Evolutionary conservation across 257 asterid genomes (phyloP).

Genomic region (Asclepias syriaca): DNA sequence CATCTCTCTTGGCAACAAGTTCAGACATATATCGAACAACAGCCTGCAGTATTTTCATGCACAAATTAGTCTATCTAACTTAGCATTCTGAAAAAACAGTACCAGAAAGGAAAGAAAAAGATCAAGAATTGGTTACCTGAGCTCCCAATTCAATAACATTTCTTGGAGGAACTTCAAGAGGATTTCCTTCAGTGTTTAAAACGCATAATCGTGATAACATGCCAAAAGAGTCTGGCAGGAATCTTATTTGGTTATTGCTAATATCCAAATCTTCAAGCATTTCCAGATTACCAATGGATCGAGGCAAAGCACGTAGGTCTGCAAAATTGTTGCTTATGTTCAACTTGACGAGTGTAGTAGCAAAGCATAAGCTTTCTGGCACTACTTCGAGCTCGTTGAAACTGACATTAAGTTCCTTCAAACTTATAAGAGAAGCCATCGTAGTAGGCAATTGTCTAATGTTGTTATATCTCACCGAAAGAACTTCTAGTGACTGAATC

Average conservation of each 20-base stretch:
- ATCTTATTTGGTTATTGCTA: slow-evolving; percentile 79
- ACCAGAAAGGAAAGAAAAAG: not conserved
- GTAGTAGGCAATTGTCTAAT: slow-evolving; percentile 74
- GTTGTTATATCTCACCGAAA: slow-evolving; percentile 75
- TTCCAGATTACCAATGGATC: slow-evolving; percentile 87
- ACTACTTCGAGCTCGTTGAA: slow-evolving; percentile 80
- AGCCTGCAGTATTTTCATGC: slow-evolving; percentile 39
- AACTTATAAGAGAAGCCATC: slow-evolving; percentile 55
- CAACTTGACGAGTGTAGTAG: slow-evolving; percentile 66
- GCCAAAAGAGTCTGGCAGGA: slow-evolving; percentile 76
- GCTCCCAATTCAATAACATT: slow-evolving; percentile 55
- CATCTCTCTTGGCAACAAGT: slow-evolving; percentile 56
- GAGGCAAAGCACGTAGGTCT: slow-evolving; percentile 60
- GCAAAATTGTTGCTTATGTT: slow-evolving; percentile 91
- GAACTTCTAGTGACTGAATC: slow-evolving; percentile 59
- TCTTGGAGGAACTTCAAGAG: slow-evolving; percentile 61
- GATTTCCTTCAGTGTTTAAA: slow-evolving; percentile 73
- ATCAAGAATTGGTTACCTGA: slow-evolving; percentile 37
- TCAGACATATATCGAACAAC: slow-evolving; percentile 75
- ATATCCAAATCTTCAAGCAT: slow-evolving; percentile 76
- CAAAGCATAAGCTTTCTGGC: slow-evolving; percentile 91
- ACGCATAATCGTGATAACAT: slow-evolving; percentile 54
- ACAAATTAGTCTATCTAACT: slow-evolving; percentile 7
- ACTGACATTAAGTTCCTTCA: slow-evolving; percentile 71
- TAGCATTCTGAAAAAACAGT: slow-evolving; percentile 8